A percentile compares a stretch with the other conserved stretches of the same genome.
Evolutionary conservation across 2,329 filamentous ascomycete genomes (phyloP).

Genomic region (Xylaria sp.): DNA sequence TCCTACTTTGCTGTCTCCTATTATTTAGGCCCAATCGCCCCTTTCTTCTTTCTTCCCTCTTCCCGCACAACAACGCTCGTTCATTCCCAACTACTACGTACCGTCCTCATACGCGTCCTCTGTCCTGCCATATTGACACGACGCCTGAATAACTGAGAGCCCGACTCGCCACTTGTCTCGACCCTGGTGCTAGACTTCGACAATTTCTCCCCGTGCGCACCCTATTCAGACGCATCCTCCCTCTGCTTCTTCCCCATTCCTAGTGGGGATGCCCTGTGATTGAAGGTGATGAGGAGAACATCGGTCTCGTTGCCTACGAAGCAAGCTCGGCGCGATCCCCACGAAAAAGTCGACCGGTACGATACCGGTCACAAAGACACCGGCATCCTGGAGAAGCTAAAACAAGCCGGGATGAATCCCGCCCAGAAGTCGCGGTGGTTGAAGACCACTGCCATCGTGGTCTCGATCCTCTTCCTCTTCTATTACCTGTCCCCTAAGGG

Average conservation of each 20-base stretch:
- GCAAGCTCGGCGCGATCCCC: slow-evolving; percentile 63
- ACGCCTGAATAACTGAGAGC: too few species aligned
- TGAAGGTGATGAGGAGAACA: slow-evolving; percentile 64
- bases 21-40: background rate
- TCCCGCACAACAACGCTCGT: slow-evolving; percentile 16
- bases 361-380: slow-evolving; percentile 51
- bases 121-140: too few species aligned
- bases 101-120: too few species aligned
- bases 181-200: background rate
- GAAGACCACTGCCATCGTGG: slow-evolving; percentile 67
- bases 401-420: slow-evolving; percentile 65
- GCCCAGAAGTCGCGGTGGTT: slow-evolving; percentile 69
- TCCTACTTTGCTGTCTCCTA: slow-evolving; percentile 7
- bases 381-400: slow-evolving; percentile 59
- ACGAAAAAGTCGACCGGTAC: slow-evolving; percentile 70
- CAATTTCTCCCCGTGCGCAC: slow-evolving; percentile 13
- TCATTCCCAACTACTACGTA: slow-evolving; percentile 16
- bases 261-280: slow-evolving; percentile 36
- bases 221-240: slow-evolving; percentile 16
- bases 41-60: slow-evolving; percentile 5
- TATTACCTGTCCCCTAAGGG: slow-evolving; percentile 67
- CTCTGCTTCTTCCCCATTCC: slow-evolving; percentile 23
- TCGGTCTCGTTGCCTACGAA: slow-evolving; percentile 68
- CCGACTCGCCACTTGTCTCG: too few species aligned
- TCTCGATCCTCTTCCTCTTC: slow-evolving; percentile 65